These are phyloP conservation scores for Handroanthus guayacan DNA, from an alignment of 257 asterid genomes.

Conservation along the genomic window DNA sequence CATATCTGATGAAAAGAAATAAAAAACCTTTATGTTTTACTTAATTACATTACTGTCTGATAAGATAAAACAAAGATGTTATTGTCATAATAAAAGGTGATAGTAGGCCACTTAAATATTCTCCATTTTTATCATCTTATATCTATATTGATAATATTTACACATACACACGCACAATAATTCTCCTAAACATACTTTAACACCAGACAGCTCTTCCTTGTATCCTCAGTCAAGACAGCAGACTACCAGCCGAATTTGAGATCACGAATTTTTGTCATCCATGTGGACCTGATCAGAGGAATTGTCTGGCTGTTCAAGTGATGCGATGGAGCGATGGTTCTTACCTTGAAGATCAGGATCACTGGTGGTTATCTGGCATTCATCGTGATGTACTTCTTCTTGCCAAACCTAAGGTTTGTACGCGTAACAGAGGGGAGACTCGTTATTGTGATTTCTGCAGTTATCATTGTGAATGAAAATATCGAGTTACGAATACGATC, in stretches of 20 bases:
- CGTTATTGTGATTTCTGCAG: conserved; percentile 30
- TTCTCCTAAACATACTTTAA: conserved; percentile 2
- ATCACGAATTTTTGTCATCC: conserved; percentile 88
- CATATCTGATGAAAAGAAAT: neutral
- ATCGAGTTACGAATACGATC: neutral
- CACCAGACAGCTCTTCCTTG: conserved; percentile 29
- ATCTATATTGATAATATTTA: conserved; percentile 7
- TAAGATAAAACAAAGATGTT: too few relatives aligned
- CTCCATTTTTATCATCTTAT: conserved; percentile 5
- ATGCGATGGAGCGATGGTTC: conserved; percentile 98
- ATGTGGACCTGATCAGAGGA: conserved; percentile 71
- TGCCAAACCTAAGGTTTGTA: conserved; percentile 89
- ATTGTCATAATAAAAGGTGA: conserved; percentile 1
- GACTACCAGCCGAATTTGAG: conserved; percentile 98
- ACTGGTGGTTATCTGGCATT: conserved; percentile 98
- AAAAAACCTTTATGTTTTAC: neutral
- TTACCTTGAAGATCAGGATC: conserved; percentile 99
- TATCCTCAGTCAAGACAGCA: conserved; percentile 88
- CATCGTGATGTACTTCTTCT: conserved; percentile 94
- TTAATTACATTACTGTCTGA: neutral
- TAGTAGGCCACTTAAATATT: neutral
- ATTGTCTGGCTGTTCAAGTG: conserved; percentile 93
- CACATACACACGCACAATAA: neutral
- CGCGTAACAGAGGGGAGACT: conserved; percentile 8
- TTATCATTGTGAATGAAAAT: conserved; percentile 19